Percentiles rank a stretch among this genome's conserved stretches.
Evolutionary conservation across 129 eudicot species (phyloP).

Genomic region (Chrysanthemum seticuspe): DNA sequence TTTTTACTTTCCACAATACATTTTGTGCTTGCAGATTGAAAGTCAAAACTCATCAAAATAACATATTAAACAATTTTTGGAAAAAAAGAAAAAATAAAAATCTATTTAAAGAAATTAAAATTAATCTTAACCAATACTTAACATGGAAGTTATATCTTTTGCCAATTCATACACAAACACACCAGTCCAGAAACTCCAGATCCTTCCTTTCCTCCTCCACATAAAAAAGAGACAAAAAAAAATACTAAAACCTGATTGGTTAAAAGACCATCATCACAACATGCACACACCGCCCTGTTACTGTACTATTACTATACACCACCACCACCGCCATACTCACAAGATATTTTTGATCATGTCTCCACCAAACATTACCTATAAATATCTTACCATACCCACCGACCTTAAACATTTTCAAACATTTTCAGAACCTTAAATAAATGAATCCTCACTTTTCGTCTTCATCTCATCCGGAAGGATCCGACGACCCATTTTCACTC

Average conservation of each 20-base stretch:
- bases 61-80: too few relatives aligned
- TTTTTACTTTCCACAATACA: background rate
- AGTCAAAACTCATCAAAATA: too few relatives aligned
- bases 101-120: too few relatives aligned
- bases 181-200: background rate
- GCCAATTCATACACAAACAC: background rate
- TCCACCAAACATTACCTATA: slow-evolving; percentile 16
- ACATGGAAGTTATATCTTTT: background rate
- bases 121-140: background rate
- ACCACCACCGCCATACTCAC: slow-evolving; percentile 13
- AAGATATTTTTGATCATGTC: slow-evolving; percentile 8
- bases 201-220: background rate
- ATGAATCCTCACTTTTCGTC: slow-evolving; percentile 18
- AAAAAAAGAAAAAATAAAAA: too few relatives aligned
- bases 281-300: background rate
- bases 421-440: background rate
- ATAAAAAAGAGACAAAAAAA: too few relatives aligned
- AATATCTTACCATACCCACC: slow-evolving; percentile 11
- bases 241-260: slow-evolving; percentile 13
- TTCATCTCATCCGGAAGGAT: slow-evolving; percentile 3
- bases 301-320: background rate
- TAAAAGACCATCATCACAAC: background rate
- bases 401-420: slow-evolving; percentile 7
- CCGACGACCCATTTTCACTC: slow-evolving; percentile 11
- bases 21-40: background rate